Evolutionary conservation across 306 rosid genomes (phyloP).

Genomic region (Ceratonia siliqua): DNA sequence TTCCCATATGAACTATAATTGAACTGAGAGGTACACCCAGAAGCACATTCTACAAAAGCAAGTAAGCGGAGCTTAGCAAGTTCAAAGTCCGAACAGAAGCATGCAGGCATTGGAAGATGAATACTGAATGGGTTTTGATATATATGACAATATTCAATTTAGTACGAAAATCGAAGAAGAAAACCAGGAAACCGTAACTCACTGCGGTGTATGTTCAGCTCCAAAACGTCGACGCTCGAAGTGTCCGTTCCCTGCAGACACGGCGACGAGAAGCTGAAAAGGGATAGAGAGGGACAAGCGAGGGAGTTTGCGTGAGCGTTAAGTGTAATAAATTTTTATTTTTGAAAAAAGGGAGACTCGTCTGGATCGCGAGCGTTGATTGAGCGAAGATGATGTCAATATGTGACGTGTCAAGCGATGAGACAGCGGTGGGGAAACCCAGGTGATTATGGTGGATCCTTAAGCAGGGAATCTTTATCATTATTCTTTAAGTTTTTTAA

Average conservation of each 20-base stretch:
- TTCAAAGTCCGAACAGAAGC: constrained; percentile 21
- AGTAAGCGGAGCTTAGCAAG: neutral
- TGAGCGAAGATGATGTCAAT: neutral
- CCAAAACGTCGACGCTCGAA: constrained; percentile 31
- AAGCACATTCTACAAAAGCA: neutral
- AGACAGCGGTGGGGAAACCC: neutral
- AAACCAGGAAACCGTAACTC: constrained; percentile 21
- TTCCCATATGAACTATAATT: constrained; percentile 6
- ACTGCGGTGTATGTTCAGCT: neutral
- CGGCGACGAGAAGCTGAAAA: constrained; percentile 49
- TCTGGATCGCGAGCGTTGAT: constrained; percentile 25
- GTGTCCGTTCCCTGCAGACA: constrained; percentile 23
- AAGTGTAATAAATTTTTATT: constrained; percentile 31
- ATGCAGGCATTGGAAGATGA: constrained; percentile 26
- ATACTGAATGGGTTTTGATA: constrained; percentile 1
- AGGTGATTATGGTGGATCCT: constrained; percentile 4
- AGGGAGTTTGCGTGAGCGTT: constrained; percentile 20
- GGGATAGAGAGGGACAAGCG: neutral
- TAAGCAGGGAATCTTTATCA: neutral
- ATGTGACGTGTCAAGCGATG: neutral
- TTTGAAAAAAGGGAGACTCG: too few species aligned
- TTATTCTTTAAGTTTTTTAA: neutral
- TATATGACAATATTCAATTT: neutral
- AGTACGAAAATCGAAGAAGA: neutral
- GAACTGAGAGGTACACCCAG: neutral